Conservation (phyloP, 2,329 filamentous ascomycete species). For the Blastomyces gilchristii region DNA sequence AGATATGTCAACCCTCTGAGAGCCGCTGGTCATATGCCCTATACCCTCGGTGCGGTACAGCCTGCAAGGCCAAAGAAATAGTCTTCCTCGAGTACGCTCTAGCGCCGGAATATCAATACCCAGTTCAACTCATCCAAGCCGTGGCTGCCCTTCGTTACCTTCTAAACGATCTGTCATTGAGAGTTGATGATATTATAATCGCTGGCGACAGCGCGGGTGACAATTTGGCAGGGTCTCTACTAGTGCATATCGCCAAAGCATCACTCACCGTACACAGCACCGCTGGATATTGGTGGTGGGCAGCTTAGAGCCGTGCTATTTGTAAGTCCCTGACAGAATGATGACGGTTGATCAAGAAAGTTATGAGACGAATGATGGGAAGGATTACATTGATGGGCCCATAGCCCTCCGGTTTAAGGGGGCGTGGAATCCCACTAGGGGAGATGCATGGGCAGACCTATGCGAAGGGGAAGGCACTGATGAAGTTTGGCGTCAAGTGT, state of each 20-base stretch:
- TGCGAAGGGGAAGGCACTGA: neutral
- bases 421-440: neutral
- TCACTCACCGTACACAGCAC: neutral
- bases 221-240: neutral
- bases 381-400: neutral
- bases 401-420: neutral
- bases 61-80: neutral
- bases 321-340: neutral
- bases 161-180: neutral
- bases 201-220: slow-evolving; percentile 2
- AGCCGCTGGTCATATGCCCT: neutral
- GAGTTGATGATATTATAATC: neutral
- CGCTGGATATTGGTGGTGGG: neutral
- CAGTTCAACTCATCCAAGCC: neutral
- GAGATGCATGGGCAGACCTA: slow-evolving; percentile 1
- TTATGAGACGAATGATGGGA: neutral
- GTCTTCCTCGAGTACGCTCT: slow-evolving; percentile 3
- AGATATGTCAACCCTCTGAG: slow-evolving; percentile 1
- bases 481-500: neutral
- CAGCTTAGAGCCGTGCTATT: slow-evolving; percentile 1
- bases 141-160: neutral
- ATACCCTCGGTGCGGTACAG: neutral
- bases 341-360: neutral
- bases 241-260: neutral
- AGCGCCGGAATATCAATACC: slow-evolving; percentile 2